Conservation (phyloP, 352 stramenopile species). For the Phytophthora melonis region DNA sequence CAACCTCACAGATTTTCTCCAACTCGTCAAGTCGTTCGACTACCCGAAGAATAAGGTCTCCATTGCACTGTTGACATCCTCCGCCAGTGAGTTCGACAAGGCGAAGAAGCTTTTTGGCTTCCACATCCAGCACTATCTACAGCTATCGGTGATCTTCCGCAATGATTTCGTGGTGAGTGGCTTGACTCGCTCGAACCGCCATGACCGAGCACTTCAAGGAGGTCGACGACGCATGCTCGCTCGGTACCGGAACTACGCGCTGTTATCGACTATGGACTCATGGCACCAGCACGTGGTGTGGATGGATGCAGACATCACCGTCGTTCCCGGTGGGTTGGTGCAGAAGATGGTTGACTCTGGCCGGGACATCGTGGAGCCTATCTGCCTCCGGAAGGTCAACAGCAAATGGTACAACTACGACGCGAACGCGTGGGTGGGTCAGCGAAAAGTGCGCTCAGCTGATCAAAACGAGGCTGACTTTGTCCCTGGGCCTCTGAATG, state of each 20-base stretch:
- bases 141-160: constrained; percentile 47
- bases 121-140: constrained; percentile 35
- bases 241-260: constrained; percentile 56
- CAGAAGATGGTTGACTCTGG: constrained; percentile 41
- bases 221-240: constrained; percentile 49
- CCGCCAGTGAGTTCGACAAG: constrained; percentile 36
- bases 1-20: constrained; percentile 39
- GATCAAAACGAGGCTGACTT: neutral
- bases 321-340: constrained; percentile 32
- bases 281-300: constrained; percentile 59
- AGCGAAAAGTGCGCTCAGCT: neutral
- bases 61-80: constrained; percentile 50
- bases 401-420: neutral
- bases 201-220: constrained; percentile 37
- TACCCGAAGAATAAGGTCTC: constrained; percentile 42
- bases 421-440: neutral
- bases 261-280: constrained; percentile 44
- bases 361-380: neutral
- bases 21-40: constrained; percentile 39
- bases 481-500: neutral
- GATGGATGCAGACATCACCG: constrained; percentile 52
- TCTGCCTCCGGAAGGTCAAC: neutral
- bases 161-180: constrained; percentile 41
- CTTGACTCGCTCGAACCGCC: constrained; percentile 40
- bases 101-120: constrained; percentile 22